These are phyloP conservation scores for Blastobotrys raffinosifermentans DNA, from an alignment of 1,139 yeast species.

Conservation along the genomic window DNA sequence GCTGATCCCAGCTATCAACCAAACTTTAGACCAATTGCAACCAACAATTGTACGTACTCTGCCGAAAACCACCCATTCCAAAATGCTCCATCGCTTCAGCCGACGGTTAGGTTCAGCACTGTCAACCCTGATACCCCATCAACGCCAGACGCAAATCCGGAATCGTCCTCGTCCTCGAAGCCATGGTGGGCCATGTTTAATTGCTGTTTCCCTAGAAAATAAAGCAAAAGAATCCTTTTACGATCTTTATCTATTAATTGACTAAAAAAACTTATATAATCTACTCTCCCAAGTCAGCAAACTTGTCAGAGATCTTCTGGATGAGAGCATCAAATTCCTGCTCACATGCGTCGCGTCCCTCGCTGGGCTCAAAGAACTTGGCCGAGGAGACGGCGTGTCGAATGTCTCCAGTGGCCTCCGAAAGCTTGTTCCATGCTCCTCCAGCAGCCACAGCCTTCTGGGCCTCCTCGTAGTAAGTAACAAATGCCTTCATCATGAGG, in stretches of 20 bases:
- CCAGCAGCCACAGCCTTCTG: slow-evolving; percentile 95
- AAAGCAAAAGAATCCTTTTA: no score
- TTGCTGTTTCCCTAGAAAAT: no score
- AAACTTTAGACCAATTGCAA: slow-evolving; percentile 3
- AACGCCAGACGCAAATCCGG: background rate
- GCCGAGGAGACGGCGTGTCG: slow-evolving; percentile 92
- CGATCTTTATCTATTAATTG: no score
- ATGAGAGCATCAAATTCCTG: slow-evolving; percentile 73
- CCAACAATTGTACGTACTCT: slow-evolving; percentile 6
- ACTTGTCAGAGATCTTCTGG: slow-evolving; percentile 74
- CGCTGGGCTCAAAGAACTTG: slow-evolving; percentile 92
- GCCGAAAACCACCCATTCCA: slow-evolving; percentile 9
- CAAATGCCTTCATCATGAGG: slow-evolving; percentile 95
- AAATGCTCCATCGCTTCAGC: slow-evolving; percentile 7
- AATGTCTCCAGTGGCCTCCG: slow-evolving; percentile 83
- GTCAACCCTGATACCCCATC: slow-evolving; percentile 8
- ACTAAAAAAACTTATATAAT: background rate
- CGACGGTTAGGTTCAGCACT: slow-evolving; percentile 1
- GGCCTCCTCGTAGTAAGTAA: slow-evolving; percentile 90
- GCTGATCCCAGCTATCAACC: background rate
- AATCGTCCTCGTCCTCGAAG: background rate
- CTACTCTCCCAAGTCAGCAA: slow-evolving; percentile 92
- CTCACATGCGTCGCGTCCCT: slow-evolving; percentile 73
- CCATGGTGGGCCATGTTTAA: no score
- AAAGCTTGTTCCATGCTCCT: slow-evolving; percentile 86